A percentile compares a stretch with the other conserved stretches of the same genome.
Evolutionary conservation across 306 rosid genomes (phyloP).

Genomic region (Citrullus colocynthis): DNA sequence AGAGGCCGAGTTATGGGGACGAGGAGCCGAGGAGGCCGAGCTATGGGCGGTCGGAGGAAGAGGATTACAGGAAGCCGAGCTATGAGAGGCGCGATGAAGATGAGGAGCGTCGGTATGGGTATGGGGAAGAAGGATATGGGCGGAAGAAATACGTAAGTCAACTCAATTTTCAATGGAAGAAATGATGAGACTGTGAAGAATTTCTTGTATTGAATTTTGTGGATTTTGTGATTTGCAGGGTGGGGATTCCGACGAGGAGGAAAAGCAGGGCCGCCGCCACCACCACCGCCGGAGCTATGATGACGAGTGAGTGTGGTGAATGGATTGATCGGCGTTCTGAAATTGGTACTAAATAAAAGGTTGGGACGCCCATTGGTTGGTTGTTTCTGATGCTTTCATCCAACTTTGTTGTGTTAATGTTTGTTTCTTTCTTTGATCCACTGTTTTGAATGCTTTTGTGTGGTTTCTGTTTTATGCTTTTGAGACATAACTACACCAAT

Average conservation of each 20-base stretch:
- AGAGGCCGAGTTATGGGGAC: constrained; percentile 27
- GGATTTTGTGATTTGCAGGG: constrained; percentile 26
- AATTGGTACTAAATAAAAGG: constrained; percentile 1
- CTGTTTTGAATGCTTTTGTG: neutral
- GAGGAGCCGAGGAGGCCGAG: constrained; percentile 15
- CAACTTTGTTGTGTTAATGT: neutral
- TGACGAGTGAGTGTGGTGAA: constrained; percentile 39
- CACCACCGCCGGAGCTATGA: constrained; percentile 43
- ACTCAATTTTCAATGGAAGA: neutral
- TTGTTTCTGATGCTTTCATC: neutral
- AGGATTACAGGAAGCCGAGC: constrained; percentile 25
- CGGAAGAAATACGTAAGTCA: constrained; percentile 74
- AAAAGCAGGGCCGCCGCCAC: constrained; percentile 33
- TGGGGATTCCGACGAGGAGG: constrained; percentile 38
- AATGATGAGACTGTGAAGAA: neutral
- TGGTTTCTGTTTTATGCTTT: neutral
- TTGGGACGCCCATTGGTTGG: neutral
- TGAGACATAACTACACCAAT: neutral
- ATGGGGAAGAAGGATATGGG: constrained; percentile 43
- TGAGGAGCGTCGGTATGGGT: constrained; percentile 21
- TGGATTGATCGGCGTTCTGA: neutral
- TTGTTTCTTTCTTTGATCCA: neutral
- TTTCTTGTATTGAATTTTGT: neutral
- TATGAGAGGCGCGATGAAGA: constrained; percentile 36
- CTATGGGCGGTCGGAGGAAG: constrained; percentile 29